Evolutionary conservation across 352 stramenopile species (phyloP), one percentile per base, ranked within the genome.

Genomic region (Phytophthora constricta): DNA sequence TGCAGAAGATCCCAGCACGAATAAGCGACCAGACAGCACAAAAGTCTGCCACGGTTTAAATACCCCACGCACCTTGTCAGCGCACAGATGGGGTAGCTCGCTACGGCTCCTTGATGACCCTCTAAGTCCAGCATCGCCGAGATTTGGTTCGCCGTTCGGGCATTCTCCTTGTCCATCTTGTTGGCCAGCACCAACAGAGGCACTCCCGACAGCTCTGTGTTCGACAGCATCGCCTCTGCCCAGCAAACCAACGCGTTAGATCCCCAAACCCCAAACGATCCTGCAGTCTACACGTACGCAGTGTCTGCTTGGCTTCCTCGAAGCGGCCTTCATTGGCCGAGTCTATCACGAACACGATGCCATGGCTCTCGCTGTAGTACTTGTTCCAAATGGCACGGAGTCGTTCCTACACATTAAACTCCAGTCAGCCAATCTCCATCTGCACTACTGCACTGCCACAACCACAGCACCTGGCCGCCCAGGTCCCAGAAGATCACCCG

Each of bases 401-500:
- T 27, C 88, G 86, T 45, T 95, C 84, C 83, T 91, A 23, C 45
- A 23, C 37, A 72, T 1, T 16, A 16, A 39, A 39, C 8, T 28
- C 14, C 14, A 52, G 19, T n/a, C 42, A 57, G 1, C 43, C 34
- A 55, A n/a, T n/a, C n/a, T n/a, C n/a, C n/a, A n/a, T n/a, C n/a
- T n/a, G n/a, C n/a, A n/a, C n/a, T n/a, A n/a, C n/a, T n/a, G n/a
- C n/a, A n/a, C n/a, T n/a, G n/a, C n/a, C n/a, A n/a, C n/a, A n/a
- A n/a, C n/a, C n/a, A n/a, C n/a, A n/a, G 39, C 5, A 94, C 83
- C 73, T 98, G 92, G 27, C 92, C 92, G 50, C 92, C 92, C 11
- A 98, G 68, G 60, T 98, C 92, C 92, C 92, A 98, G 63, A 97
- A 97, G 64, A 97, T 97, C 57, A 98, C 77, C 27, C 87, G 79